Base-by-base conservation (phyloP, 345 rosid genomes). In the Pseudoturritis turrita region DNA sequence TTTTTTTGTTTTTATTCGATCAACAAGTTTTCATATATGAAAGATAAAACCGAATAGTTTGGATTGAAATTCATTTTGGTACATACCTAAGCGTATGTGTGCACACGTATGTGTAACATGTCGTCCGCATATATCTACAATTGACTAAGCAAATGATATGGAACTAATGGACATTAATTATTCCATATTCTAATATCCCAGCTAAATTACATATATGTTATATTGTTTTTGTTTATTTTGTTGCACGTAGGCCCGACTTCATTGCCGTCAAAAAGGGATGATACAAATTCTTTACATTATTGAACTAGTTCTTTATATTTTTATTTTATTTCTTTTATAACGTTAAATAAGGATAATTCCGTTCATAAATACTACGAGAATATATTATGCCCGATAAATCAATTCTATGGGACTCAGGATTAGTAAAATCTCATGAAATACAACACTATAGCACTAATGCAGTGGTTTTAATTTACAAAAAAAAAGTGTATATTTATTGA, bases 211-310 rank as follows among this genome's bases (percentile, higher is more conserved):
- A 73, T 55, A 64, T 54, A 54, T 54, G 26, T 4, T 29, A 25
- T 25, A 13, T 13, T 19, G 22, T 35, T 73, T 23, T 45, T 25
- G 33, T 45, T 25, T 33, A 36, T 36, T 45, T 36, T 17, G 33
- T 36, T 54, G 49, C 65, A 55, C 71, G 71, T 54, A 62, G 46
- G 51, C 56, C 65, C 71, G 45, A 55, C 23, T 53, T 56, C 65
- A 28, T 12, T 65, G 23, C 65, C 58, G 65, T 17, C 28, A 25
- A 64, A 45, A 25, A 35, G 41, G 45, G 62, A 31, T 62, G 4
- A 28, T 13, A 41, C 0, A 28, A 51, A 39, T 51, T 43, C 35
- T 61, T 19, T 28, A 2, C 10, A 39, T 25, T 26, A 60, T 49
- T 37, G 75, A 61, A 25, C 17, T 14, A 28, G 11, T 28, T 50